Conservation (phyloP, 257 asterid species). For the Solanum ahanhuiri region DNA sequence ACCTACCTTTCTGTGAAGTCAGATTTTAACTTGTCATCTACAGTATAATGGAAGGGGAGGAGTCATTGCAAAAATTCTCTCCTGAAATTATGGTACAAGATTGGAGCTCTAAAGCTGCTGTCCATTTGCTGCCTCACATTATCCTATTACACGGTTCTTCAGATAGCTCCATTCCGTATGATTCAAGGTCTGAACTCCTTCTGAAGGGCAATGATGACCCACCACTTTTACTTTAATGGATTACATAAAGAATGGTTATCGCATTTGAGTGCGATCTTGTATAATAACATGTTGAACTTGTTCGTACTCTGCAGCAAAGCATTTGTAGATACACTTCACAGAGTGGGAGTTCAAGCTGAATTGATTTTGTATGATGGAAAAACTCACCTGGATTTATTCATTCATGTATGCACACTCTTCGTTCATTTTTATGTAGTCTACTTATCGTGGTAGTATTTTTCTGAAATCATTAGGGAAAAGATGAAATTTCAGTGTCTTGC, state of each 20-base stretch:
- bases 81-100: conserved; percentile 64
- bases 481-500: neutral
- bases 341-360: conserved; percentile 63
- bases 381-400: conserved; percentile 90
- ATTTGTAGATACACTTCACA: conserved; percentile 46
- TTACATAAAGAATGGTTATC: neutral
- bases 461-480: neutral
- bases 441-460: neutral
- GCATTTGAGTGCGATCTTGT: neutral
- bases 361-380: conserved; percentile 69
- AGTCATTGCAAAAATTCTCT: conserved; percentile 57
- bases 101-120: conserved; percentile 25
- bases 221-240: neutral
- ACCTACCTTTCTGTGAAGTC: neutral
- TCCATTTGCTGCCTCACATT: conserved; percentile 54
- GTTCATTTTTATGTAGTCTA: neutral
- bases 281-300: neutral
- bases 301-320: conserved; percentile 39
- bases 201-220: neutral
- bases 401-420: conserved; percentile 41
- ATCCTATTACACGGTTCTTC: conserved; percentile 75
- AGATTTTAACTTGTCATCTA: conserved; percentile 6
- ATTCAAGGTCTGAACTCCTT: conserved; percentile 56
- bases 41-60: conserved; percentile 97
- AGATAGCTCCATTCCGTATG: conserved; percentile 72